Percentiles rank a stretch among this genome's conserved stretches.
phyloP scores from a whole-genome alignment of 768 basidiomycete genomes.

The Russula ochroleuca region DNA sequence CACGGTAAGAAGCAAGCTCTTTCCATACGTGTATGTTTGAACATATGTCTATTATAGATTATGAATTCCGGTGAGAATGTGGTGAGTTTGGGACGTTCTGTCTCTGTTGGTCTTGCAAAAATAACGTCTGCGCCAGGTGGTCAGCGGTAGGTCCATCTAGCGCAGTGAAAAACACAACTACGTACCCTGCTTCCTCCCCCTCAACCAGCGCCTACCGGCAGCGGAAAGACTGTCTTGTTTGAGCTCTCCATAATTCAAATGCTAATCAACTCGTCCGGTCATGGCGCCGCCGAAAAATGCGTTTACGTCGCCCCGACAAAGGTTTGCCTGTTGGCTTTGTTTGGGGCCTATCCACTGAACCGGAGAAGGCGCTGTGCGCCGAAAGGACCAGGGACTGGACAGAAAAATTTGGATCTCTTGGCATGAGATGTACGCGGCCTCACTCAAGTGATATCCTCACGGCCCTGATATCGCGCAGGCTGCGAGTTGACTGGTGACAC shows the following conservation, averaged over 20 bases:
- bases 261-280: conserved; percentile 44
- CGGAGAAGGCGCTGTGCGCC: conserved; percentile 71
- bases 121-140: conserved; percentile 44
- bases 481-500: conserved; percentile 94
- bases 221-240: conserved; percentile 94
- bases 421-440: conserved; percentile 62
- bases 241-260: conserved; percentile 84
- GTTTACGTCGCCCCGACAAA: conserved; percentile 95
- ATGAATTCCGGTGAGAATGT: conserved; percentile 58
- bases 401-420: conserved; percentile 68
- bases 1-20: conserved; percentile 44
- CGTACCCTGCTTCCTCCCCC: conserved; percentile 11
- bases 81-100: conserved; percentile 39
- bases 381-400: conserved; percentile 85
- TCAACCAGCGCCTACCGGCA: conserved; percentile 84
- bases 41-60: conserved; percentile 41
- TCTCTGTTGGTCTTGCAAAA: background rate
- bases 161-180: background rate
- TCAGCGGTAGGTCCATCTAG: conserved; percentile 52
- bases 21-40: background rate
- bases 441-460: background rate
- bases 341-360: conserved; percentile 2
- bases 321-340: conserved; percentile 37
- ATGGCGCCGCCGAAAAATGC: conserved; percentile 49
- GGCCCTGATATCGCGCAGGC: conserved; percentile 43